Percentiles rank a stretch among this genome's conserved stretches.
These are phyloP conservation scores for Trichosporon inkin DNA, from an alignment of 1,284 basidiomycete species.

Conservation along the genomic window DNA sequence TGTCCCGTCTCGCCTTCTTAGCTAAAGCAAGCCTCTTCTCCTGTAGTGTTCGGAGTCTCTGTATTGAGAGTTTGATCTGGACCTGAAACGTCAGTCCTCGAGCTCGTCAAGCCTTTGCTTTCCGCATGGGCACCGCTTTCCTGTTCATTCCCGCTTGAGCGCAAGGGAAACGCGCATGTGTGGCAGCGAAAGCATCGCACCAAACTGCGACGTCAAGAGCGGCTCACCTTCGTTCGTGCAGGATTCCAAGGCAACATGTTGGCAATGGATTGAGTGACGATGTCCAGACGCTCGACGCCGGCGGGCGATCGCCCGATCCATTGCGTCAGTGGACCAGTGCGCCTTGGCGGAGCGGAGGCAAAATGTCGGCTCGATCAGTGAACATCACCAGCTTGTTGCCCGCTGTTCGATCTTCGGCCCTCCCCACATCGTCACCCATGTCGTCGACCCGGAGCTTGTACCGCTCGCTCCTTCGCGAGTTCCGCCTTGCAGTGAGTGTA, in stretches of 20 bases:
- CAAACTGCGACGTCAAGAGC: neutral
- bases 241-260: slow-evolving; percentile 43
- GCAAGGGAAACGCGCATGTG: too few species aligned
- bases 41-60: slow-evolving; percentile 81
- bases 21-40: slow-evolving; percentile 92
- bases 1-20: slow-evolving; percentile 57
- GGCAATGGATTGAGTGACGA: too few species aligned
- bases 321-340: neutral
- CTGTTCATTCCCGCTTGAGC: too few species aligned
- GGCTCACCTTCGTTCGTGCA: slow-evolving; percentile 32
- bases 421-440: neutral
- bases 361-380: slow-evolving; percentile 14
- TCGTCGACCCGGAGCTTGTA: slow-evolving; percentile 37
- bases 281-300: too few species aligned
- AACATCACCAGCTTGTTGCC: neutral
- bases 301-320: neutral
- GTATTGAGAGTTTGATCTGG: slow-evolving; percentile 65
- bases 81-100: slow-evolving; percentile 33
- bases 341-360: slow-evolving; percentile 12
- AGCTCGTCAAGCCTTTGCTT: too few species aligned
- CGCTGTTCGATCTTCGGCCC: neutral
- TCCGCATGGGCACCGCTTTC: too few species aligned
- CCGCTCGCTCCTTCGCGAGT: slow-evolving; percentile 46
- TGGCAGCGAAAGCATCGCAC: neutral
- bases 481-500: slow-evolving; percentile 44